Conservation (phyloP, 441 rosid species). For the Adansonia rubrostipa region DNA sequence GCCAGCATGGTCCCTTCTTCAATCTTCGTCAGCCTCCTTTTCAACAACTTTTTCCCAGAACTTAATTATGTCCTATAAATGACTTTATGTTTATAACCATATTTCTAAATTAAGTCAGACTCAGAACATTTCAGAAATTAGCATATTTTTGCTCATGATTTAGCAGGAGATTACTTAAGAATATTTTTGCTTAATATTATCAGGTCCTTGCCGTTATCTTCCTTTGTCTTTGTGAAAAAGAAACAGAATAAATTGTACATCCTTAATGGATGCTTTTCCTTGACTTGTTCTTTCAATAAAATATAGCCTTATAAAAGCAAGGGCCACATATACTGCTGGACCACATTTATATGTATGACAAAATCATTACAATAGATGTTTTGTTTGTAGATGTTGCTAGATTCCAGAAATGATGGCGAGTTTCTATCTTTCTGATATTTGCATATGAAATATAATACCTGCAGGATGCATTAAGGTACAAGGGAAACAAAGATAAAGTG, state of each 20-base stretch:
- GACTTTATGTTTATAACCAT: background rate
- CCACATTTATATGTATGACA: conserved; percentile 23
- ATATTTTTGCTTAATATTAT: too few species aligned
- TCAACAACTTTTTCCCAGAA: conserved; percentile 24
- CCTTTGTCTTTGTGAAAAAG: background rate
- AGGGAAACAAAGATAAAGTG: conserved; percentile 6
- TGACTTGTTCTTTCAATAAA: background rate
- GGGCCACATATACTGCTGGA: conserved; percentile 29
- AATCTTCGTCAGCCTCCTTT: conserved; percentile 23
- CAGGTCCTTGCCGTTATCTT: background rate
- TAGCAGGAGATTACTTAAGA: background rate
- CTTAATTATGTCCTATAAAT: background rate
- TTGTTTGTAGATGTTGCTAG: background rate
- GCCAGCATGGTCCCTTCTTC: conserved; percentile 37
- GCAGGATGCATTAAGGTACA: conserved; percentile 33
- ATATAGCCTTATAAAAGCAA: conserved; percentile 18
- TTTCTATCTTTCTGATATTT: background rate
- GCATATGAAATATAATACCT: conserved; percentile 15
- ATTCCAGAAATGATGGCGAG: background rate
- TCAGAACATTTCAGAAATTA: background rate
- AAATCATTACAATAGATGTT: background rate
- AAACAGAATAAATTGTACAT: background rate
- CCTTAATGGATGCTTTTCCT: background rate
- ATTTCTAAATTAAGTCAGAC: background rate
- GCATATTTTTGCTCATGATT: background rate